These are phyloP conservation scores for Cyberlindnera lachancei DNA, from an alignment of 805 yeast genomes.

Conservation along the genomic window DNA sequence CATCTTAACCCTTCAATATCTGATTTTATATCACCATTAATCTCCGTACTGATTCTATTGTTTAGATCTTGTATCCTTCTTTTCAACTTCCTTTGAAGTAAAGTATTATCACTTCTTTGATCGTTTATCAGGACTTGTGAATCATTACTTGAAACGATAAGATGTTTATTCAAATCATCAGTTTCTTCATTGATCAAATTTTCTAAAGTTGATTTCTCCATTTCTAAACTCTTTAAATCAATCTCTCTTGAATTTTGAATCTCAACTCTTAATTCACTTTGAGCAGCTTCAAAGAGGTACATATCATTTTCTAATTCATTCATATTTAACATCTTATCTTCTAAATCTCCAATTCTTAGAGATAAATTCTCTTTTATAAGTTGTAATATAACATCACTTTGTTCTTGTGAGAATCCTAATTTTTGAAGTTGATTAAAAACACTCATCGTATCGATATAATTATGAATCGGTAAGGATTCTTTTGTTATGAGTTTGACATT, in stretches of 20 bases:
- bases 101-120: constrained; percentile 77
- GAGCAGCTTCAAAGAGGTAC: constrained; percentile 87
- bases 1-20: constrained; percentile 87
- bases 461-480: not conserved
- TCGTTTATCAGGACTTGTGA: constrained; percentile 79
- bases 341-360: constrained; percentile 24
- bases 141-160: constrained; percentile 60
- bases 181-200: constrained; percentile 64
- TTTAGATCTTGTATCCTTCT: constrained; percentile 73
- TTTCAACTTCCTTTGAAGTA: constrained; percentile 60
- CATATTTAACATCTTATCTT: constrained; percentile 29
- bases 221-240: constrained; percentile 59
- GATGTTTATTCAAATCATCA: constrained; percentile 65
- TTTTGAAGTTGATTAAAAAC: constrained; percentile 44
- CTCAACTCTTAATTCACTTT: constrained; percentile 77
- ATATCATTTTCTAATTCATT: constrained; percentile 82
- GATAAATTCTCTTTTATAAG: constrained; percentile 30
- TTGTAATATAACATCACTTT: constrained; percentile 52
- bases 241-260: constrained; percentile 64
- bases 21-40: constrained; percentile 74
- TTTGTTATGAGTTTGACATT: too few relatives aligned
- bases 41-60: constrained; percentile 75
- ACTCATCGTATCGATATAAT: constrained; percentile 52
- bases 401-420: constrained; percentile 54
- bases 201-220: constrained; percentile 60